Evolutionary conservation across 768 basidiomycete species (phyloP), one percentile per base, ranked within the genome.

Genomic region (Tylopilus subfusipes): DNA sequence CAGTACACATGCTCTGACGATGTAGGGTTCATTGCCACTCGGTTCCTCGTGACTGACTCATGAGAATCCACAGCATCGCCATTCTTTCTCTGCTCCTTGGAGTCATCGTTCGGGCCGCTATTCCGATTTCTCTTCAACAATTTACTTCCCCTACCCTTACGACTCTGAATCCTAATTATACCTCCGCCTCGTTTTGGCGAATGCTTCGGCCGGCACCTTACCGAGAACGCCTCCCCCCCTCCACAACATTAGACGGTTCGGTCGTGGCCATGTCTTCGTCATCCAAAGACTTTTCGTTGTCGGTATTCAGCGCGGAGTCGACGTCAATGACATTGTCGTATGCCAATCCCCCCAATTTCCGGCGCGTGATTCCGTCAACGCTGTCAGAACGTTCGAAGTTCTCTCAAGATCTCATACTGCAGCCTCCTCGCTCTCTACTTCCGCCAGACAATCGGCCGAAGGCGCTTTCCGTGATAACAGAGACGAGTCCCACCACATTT

Each of bases 61-160:
- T 49, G 27, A 25, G 24, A 48, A 40, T 56, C 27, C 43, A n/a
- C 57, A 90, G 88, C 45, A 78, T 90, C 55, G 84, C 86, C 1
- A 67, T 90, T 45, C 71, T 90, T 58, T 86, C 86, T 36, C 74
- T 90, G 36, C 75, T 89, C n/a, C 73, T 88, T 27, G 75, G 85
- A 69, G 31, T 82, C 40, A 73, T 83, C 9, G 62, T 71, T 36
- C 67, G 69, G 21, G 54, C 67, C 21, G 57, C 61, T 8, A 54
- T 72, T 42, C 53, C 63, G 19, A 42, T 54, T 30, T 58, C 67
- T 21, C 52, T 62, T 36, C 67, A 68, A 36, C 57, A 59, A n/a
- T 55, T 61, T 19, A 53, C 58, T 22, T 42, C 68, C 4, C 56
- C 53, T 6, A 47, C 61, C 21, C 42, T 60, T 42, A 22, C 44